A percentile compares a stretch with the other conserved stretches of the same genome.
Conservation (phyloP, 2,329 filamentous ascomycete genomes). For the Pseudogymnoascus sp. region DNA sequence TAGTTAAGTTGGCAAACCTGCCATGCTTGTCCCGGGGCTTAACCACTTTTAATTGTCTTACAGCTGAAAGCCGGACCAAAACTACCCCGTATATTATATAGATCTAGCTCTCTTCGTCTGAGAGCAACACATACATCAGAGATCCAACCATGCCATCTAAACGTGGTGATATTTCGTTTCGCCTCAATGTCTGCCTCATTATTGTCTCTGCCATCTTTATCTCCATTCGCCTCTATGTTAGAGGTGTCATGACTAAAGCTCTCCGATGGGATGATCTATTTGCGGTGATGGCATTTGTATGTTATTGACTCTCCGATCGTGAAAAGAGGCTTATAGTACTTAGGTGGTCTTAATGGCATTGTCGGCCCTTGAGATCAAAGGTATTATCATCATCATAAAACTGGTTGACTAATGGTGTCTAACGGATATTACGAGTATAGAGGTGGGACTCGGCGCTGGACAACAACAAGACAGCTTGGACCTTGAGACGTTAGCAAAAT, state of each 20-base stretch:
- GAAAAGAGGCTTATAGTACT: slow-evolving; percentile 1
- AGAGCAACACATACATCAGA: neutral
- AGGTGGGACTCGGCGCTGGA: neutral
- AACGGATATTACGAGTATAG: neutral
- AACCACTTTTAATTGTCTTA: neutral
- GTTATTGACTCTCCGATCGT: slow-evolving; percentile 1
- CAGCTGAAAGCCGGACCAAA: neutral
- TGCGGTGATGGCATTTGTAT: slow-evolving; percentile 22
- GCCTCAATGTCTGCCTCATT: slow-evolving; percentile 22
- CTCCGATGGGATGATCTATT: slow-evolving; percentile 27
- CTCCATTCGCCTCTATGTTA: slow-evolving; percentile 23
- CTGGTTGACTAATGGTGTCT: neutral
- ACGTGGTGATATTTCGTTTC: slow-evolving; percentile 13
- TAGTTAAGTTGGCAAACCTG: neutral
- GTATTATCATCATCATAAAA: neutral
- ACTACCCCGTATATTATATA: neutral
- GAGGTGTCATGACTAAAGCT: slow-evolving; percentile 26
- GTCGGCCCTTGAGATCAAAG: slow-evolving; percentile 8
- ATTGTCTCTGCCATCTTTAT: slow-evolving; percentile 25
- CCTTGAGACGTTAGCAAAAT: neutral
- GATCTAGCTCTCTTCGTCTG: neutral
- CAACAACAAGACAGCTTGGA: neutral
- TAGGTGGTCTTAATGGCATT: slow-evolving; percentile 14
- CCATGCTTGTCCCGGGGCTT: neutral
- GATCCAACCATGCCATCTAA: slow-evolving; percentile 13